phyloP scores from a whole-genome alignment of 2,329 filamentous ascomycete species.

The Fusarium vanettenii region DNA sequence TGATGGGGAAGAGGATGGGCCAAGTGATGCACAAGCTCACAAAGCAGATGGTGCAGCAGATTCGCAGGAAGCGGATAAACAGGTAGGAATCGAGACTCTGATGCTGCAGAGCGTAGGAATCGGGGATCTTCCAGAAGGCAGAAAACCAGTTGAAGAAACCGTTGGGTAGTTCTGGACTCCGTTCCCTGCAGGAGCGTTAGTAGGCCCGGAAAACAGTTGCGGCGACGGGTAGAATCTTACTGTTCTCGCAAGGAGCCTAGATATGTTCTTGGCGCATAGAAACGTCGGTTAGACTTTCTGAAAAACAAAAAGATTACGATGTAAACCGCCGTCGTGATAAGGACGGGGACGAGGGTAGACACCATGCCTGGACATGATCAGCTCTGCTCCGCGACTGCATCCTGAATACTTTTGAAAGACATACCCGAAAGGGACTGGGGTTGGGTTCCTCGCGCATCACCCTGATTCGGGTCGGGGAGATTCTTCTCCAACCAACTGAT shows the following conservation, averaged over 20 bases:
- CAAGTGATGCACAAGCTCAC: conserved; percentile 85
- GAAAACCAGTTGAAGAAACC: conserved; percentile 72
- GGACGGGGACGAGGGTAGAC: conserved; percentile 65
- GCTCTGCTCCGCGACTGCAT: conserved; percentile 4
- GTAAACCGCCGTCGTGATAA: conserved; percentile 61
- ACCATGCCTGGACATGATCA: conserved; percentile 51
- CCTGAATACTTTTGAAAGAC: not conserved
- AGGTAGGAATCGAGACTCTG: conserved; percentile 91
- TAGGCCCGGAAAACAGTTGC: not conserved
- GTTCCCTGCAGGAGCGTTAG: conserved; percentile 56
- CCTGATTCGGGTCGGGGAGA: conserved; percentile 40
- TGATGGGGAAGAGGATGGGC: conserved; percentile 86
- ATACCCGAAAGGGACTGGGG: conserved; percentile 52
- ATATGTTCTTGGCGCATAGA: conserved; percentile 67
- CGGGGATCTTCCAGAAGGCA: conserved; percentile 71
- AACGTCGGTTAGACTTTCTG: conserved; percentile 60
- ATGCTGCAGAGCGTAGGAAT: conserved; percentile 86
- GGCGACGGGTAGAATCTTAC: conserved; percentile 49
- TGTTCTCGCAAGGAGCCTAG: conserved; percentile 60
- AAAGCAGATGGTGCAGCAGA: conserved; percentile 80
- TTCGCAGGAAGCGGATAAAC: conserved; percentile 85
- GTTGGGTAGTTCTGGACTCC: conserved; percentile 65
- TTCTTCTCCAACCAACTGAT: conserved; percentile 53
- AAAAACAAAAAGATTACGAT: conserved; percentile 63
- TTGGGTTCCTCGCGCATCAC: conserved; percentile 38